Base-by-base conservation (phyloP, 208 protist genomes). In the Leishmania tarentolae region DNA sequence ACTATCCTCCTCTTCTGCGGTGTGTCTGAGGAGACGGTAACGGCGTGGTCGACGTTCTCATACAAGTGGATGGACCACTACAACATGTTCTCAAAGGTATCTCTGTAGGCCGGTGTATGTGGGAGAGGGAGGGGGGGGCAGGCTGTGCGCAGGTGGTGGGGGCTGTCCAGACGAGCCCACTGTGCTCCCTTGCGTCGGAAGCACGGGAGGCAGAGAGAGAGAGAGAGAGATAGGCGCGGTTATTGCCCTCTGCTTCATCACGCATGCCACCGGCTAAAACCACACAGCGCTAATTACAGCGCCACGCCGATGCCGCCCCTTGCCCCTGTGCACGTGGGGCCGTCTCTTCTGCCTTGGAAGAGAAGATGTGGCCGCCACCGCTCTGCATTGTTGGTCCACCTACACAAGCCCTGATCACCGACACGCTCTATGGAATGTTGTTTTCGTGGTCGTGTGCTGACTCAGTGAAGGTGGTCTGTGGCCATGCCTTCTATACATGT, bases 51-150 rank as follows among this genome's bases (percentile, higher is more conserved):
- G 42, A 76, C 88, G 74, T 86, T 80, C 85, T 97, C 90, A 86
- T 97, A 95, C 83, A 72, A 68, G 46, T 66, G 83, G 53, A 72
- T 90, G 24, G 94, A 97, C 72, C 94, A 97, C 78, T 97, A 97
- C 87, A 97, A 95, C 83, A 92, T 95, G 88, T 95, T 95, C 79
- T 88, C 90, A 42, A 88, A 90, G 61, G 42, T 94, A 31, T 75
- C 81, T 37, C 73, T 90, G 15, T 94, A 77, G 37, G 50, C 13
- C 1, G 13, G 21, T 2, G 28, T 31, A 24, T 21, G 31, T 6
- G 53, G 52, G 40, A 44, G 7, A 2, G 0, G n/a, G 47, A 28
- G 59, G 44, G 70, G 19, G 28, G 46, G 24, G 28, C 47, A 53
- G 6, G 28, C 17, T 21, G 46, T 21, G 15, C 28, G 71, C 24